These are phyloP conservation scores for Skeletonema marinoi DNA, from an alignment of 108 stramenopile genomes.

Conservation along the genomic window DNA sequence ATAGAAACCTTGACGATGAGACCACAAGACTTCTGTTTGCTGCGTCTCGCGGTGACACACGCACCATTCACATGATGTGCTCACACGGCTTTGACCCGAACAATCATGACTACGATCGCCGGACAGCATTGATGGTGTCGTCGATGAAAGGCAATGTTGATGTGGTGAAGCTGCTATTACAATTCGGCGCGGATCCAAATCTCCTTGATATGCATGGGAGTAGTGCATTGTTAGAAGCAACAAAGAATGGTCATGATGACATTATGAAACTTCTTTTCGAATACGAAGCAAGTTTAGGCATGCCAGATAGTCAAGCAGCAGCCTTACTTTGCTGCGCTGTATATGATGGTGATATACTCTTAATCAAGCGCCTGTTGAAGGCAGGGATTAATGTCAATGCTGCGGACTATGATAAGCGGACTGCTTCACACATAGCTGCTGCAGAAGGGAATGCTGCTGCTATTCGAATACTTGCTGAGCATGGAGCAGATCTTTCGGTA, in stretches of 20 bases:
- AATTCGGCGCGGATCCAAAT: conserved; percentile 65
- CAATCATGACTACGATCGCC: conserved; percentile 65
- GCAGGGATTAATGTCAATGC: conserved; percentile 61
- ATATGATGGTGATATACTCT: conserved; percentile 51
- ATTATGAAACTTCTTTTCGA: conserved; percentile 42
- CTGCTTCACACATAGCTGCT: conserved; percentile 59
- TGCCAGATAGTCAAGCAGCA: conserved; percentile 48
- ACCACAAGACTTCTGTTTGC: conserved; percentile 69
- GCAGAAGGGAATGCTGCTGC: conserved; percentile 60
- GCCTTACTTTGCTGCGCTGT: conserved; percentile 53
- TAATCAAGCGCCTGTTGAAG: conserved; percentile 43
- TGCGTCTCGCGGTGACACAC: conserved; percentile 65
- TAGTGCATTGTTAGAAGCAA: conserved; percentile 63
- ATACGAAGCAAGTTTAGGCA: conserved; percentile 44
- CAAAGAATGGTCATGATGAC: conserved; percentile 60
- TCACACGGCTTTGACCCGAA: conserved; percentile 74
- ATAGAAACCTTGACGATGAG: conserved; percentile 62
- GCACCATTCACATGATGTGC: conserved; percentile 68
- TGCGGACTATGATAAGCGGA: conserved; percentile 60
- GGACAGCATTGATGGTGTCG: conserved; percentile 76
- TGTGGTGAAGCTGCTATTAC: conserved; percentile 51
- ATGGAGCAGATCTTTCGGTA: conserved; percentile 54
- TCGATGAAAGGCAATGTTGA: conserved; percentile 74
- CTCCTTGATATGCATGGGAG: conserved; percentile 68
- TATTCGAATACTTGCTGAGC: conserved; percentile 45